Conservation (phyloP, 2,329 filamentous ascomycete genomes). For the Fusarium liriodendri region DNA sequence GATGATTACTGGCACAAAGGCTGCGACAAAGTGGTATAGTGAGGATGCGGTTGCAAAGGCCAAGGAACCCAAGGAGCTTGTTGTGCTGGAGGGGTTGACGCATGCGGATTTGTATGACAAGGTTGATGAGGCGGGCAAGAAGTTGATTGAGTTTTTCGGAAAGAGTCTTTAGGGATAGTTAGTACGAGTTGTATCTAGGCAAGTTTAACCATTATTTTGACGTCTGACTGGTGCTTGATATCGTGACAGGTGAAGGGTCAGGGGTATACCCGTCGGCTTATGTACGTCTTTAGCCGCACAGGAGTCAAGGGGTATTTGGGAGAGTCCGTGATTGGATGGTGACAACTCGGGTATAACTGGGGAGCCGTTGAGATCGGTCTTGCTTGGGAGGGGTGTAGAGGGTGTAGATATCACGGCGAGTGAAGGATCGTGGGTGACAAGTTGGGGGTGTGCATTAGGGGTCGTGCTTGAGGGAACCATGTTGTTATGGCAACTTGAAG, state of each 20-base stretch:
- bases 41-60: slow-evolving; percentile 19
- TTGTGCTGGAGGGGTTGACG: slow-evolving; percentile 23
- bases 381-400: not conserved
- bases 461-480: not conserved
- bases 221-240: not conserved
- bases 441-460: not conserved
- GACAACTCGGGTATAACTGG: not conserved
- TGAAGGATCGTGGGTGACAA: not conserved
- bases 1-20: not conserved
- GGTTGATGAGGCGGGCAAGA: slow-evolving; percentile 20
- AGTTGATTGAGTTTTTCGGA: slow-evolving; percentile 23
- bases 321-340: not conserved
- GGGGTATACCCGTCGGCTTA: not conserved
- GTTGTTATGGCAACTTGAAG: not conserved
- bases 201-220: not conserved
- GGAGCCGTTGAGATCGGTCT: not conserved
- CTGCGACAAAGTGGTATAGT: not conserved
- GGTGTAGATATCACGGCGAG: not conserved
- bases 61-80: slow-evolving; percentile 31
- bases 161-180: not conserved
- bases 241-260: not conserved
- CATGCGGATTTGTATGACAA: slow-evolving; percentile 31
- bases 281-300: not conserved
- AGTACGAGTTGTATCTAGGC: not conserved
- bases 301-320: not conserved